These are phyloP conservation scores for Colletotrichum nymphaeae DNA, from an alignment of 2,329 filamentous ascomycete genomes.

Conservation along the genomic window DNA sequence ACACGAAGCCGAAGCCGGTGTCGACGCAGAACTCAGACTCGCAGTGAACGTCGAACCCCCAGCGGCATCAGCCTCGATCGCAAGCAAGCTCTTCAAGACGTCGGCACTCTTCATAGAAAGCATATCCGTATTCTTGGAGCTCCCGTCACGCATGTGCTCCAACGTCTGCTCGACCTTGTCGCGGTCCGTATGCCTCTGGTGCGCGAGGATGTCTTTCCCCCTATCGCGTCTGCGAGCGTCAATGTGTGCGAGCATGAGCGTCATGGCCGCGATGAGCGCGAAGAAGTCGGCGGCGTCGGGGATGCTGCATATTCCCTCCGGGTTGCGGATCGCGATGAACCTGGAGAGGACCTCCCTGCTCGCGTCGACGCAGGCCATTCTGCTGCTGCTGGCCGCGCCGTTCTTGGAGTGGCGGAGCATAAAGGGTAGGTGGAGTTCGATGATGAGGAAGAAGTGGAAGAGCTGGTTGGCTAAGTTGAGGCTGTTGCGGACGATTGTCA, in stretches of 20 bases:
- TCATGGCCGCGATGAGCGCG: slow-evolving; percentile 50
- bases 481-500: slow-evolving; percentile 41
- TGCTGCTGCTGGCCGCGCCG: slow-evolving; percentile 43
- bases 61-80: slow-evolving; percentile 46
- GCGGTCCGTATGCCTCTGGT: slow-evolving; percentile 54
- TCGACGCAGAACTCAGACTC: neutral
- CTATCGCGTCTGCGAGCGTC: slow-evolving; percentile 40
- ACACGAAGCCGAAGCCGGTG: neutral
- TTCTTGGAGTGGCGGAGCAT: slow-evolving; percentile 44
- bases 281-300: slow-evolving; percentile 50
- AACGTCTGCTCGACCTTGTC: slow-evolving; percentile 51
- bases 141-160: slow-evolving; percentile 47
- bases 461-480: slow-evolving; percentile 47
- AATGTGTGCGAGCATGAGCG: slow-evolving; percentile 51
- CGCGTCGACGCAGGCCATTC: slow-evolving; percentile 50
- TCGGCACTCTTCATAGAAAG: slow-evolving; percentile 45
- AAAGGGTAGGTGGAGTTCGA: slow-evolving; percentile 53
- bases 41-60: slow-evolving; percentile 28
- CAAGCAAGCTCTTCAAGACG: slow-evolving; percentile 45
- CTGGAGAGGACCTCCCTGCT: slow-evolving; percentile 51
- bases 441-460: slow-evolving; percentile 50
- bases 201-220: slow-evolving; percentile 43
- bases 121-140: slow-evolving; percentile 43
- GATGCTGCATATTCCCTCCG: slow-evolving; percentile 38
- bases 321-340: slow-evolving; percentile 46